These are phyloP conservation scores for Colletotrichum destructivum DNA, from an alignment of 2,329 filamentous ascomycete species.

Conservation along the genomic window DNA sequence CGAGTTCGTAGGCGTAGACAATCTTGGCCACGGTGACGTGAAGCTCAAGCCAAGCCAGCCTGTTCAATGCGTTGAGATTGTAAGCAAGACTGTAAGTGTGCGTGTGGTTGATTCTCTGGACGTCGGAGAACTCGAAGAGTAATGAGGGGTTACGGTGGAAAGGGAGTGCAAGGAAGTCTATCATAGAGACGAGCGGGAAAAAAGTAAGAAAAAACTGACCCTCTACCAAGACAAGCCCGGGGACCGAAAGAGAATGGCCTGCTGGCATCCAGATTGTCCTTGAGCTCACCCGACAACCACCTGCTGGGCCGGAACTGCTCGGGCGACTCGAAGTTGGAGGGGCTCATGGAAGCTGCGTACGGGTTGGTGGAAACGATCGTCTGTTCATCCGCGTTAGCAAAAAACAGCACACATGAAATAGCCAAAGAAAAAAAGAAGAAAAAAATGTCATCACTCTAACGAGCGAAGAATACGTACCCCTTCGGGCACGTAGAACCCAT, in stretches of 20 bases:
- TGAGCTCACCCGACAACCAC: background rate
- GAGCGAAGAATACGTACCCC: background rate
- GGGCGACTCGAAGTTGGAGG: background rate
- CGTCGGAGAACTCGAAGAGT: background rate
- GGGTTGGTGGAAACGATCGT: slow-evolving; percentile 6
- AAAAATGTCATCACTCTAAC: background rate
- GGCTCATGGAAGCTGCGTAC: slow-evolving; percentile 9
- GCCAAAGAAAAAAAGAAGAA: too few relatives aligned
- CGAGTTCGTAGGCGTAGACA: background rate
- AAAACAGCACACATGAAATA: too few relatives aligned
- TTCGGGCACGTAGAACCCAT: background rate
- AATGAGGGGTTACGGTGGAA: background rate
- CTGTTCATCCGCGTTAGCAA: background rate
- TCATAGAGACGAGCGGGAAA: too few relatives aligned
- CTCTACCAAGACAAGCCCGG: background rate
- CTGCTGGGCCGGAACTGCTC: slow-evolving; percentile 4
- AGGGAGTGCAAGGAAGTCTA: background rate
- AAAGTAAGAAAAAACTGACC: background rate
- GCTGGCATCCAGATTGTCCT: slow-evolving; percentile 12
- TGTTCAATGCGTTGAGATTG: background rate
- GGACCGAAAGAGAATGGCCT: slow-evolving; percentile 16
- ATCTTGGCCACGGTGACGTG: slow-evolving; percentile 3
- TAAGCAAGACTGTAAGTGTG: background rate
- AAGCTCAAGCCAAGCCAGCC: slow-evolving; percentile 9
- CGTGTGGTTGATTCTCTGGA: background rate